phyloP scores from a whole-genome alignment of 2,329 filamentous ascomycete genomes.

The Penicillium capsulatum region DNA sequence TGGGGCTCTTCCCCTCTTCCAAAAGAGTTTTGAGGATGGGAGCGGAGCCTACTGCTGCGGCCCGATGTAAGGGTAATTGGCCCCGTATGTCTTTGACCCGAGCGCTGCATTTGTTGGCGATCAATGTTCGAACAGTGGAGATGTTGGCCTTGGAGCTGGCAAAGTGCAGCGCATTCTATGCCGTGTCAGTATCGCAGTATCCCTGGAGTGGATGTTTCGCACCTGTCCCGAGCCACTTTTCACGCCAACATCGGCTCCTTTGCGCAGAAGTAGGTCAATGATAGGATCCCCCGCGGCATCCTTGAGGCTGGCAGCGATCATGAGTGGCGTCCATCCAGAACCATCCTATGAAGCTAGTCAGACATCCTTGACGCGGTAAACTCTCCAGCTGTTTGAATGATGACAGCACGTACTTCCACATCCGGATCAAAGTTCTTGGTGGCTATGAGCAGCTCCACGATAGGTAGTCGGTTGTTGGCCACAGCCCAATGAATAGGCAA shows the following conservation, averaged over 20 bases:
- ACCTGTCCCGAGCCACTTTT: slow-evolving; percentile 45
- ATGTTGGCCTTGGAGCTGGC: slow-evolving; percentile 85
- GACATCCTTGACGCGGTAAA: background rate
- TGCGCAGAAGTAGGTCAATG: slow-evolving; percentile 44
- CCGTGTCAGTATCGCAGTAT: too few relatives aligned
- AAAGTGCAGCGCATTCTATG: slow-evolving; percentile 82
- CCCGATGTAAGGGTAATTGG: slow-evolving; percentile 87
- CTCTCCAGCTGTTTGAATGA: background rate
- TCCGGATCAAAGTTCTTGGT: slow-evolving; percentile 76
- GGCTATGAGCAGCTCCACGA: slow-evolving; percentile 68
- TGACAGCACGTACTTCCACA: slow-evolving; percentile 55
- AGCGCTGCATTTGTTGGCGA: slow-evolving; percentile 71
- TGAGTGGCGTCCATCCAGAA: slow-evolving; percentile 49
- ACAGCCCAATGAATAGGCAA: slow-evolving; percentile 92
- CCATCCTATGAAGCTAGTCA: slow-evolving; percentile 37
- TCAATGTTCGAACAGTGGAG: slow-evolving; percentile 71
- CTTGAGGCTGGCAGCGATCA: slow-evolving; percentile 48
- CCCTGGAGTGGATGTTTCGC: too few relatives aligned
- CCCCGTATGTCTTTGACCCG: slow-evolving; percentile 78
- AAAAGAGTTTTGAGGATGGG: slow-evolving; percentile 80
- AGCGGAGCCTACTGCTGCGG: slow-evolving; percentile 82
- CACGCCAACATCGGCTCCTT: slow-evolving; percentile 45
- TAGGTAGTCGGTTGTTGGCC: slow-evolving; percentile 72
- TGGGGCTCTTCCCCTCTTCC: slow-evolving; percentile 67
- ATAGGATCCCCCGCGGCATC: slow-evolving; percentile 45